Evolutionary conservation across 805 yeast species (phyloP), one percentile per base, ranked within the genome.

Genomic region (Candida jianshihensis): DNA sequence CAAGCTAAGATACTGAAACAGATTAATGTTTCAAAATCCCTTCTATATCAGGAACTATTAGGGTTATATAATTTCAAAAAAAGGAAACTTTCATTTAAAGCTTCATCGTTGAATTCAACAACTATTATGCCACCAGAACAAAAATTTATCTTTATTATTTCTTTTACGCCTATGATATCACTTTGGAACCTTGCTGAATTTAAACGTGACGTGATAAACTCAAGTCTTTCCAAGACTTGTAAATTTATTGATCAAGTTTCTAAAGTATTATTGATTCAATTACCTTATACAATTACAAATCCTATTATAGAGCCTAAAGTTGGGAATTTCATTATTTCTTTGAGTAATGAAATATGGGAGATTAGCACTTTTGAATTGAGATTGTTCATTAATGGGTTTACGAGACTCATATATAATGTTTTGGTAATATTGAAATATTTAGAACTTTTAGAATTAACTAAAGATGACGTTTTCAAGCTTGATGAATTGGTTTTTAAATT

Each of bases 1-100:
- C 40, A 42, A 16, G 19, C 19, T 14, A 40, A 44, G 15, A 24
- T 53, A 5, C n/a, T 36, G 1, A 50, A 46, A 27, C 56, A 53
- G 31, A 43, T 50, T 5, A 34, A 44, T 15, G 46, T 43, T 26
- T 50, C 53, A 2, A 40, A 44, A 22, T 40, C 51, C 1, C 31
- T 51, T 19, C 34, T 50, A 5, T 51, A 38, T 26, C 55, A 53
- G 30, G 57, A 53, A 30, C 34, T 51, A 14, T 43, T 51, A 12
- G 39, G 33, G 18, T 26, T 53, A 11, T 50, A 50, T 27, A 30
- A 40, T 2, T 12, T 53, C 22, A 47, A 40, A 22, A 44, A 39
- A 28, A 39, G 46, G 28, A 50, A 42, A 30, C 35, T 44, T n/a
- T 29, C 24, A 19, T 12, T 13, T 4, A 11, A 19, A 13, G 11